Base-by-base conservation (phyloP, 257 asterid genomes). In the Voacanga thouarsii region DNA sequence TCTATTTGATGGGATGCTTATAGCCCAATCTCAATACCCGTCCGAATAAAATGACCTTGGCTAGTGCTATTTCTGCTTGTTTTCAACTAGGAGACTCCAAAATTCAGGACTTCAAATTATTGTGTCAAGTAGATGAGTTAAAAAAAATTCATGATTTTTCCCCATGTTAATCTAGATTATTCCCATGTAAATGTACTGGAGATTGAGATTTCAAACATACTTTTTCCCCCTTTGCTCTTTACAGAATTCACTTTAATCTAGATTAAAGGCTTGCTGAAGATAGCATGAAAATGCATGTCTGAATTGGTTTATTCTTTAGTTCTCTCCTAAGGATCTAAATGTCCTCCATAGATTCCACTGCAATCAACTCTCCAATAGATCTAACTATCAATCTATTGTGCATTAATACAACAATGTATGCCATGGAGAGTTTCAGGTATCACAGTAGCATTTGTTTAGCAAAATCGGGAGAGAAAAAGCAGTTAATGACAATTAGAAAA, bases 241-340 rank as follows among this genome's bases (percentile, higher is more conserved):
- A 18, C 23, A 26, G 64, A 65, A 78, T 79, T 67, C 71, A 23
- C 11, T 68, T 18, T 57, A 85, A 74, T 95, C 74, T 30, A 87
- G 99, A 95, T 86, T 95, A 89, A 57, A 92, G 99, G 99, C 70
- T 95, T 86, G 99, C 99, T 63, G 99, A 95, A 86, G 99, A 95
- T 86, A 98, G 99, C 89, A 90, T 95, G 99, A 95, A 95, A 81
- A 95, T 92, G 98, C 97, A 95, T 98, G 99, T 93, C 71, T 72
- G 49, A 44, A 65, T 75, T 70, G 57, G 63, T 64, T 41, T 71
- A 39, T 75, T 43, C 75, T 60, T 76, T 64, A n/a, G 57, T 15
- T 74, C 44, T 65, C 64, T 39, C 18, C 44, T n/a, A n/a, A n/a
- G n/a, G n/a, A n/a, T n/a, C n/a, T n/a, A n/a, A n/a, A n/a, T n/a